Base-by-base conservation (phyloP, 2,329 filamentous ascomycete genomes). In the Remersonia thermophila region DNA sequence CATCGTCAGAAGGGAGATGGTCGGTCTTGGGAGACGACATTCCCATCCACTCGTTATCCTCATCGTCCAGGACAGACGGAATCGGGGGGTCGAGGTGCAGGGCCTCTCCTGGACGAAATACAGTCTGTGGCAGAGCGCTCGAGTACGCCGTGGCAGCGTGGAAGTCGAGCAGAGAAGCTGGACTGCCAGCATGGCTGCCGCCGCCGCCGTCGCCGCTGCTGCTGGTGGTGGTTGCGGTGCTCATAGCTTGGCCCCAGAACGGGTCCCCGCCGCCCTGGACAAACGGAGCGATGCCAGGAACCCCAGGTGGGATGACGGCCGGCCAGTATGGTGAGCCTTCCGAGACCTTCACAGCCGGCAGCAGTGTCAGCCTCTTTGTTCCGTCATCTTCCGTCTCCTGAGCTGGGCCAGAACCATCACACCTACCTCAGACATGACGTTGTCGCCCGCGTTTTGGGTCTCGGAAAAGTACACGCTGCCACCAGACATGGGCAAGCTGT, bases 211-310 rank as follows among this genome's bases (percentile, higher is more conserved):
- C 5, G 20, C 20, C 16, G 37, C 30, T 30, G 15, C 27, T 10
- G 17, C 28, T 18, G 3, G 18, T 30, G 14, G 32, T 18, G 12
- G 30, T 7, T n/a, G n/a, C n/a, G n/a, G n/a, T n/a, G n/a, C n/a
- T n/a, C n/a, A n/a, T n/a, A n/a, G n/a, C n/a, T 20, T 40, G 35
- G 3, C 37, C 34, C 38, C 38, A 38, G 11, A 18, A 10, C 16
- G 28, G 27, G n/a, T 37, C 35, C 18, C 28, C 40, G 20, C 32
- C 35, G 6, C 30, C 23, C 7, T 23, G 13, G 13, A 33, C 35
- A 41, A 43, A 38, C 38, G 41, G 25, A 16, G 32, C 6, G 7
- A 27, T 17, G 20, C 16, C 17, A 10, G 37, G 3, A n/a, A 16
- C 8, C 11, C 32, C 33, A 7, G 18, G 20, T 11, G 28, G 15